phyloP scores from a whole-genome alignment of 495 filamentous ascomycete species.

The Articulospora tetracladia region DNA sequence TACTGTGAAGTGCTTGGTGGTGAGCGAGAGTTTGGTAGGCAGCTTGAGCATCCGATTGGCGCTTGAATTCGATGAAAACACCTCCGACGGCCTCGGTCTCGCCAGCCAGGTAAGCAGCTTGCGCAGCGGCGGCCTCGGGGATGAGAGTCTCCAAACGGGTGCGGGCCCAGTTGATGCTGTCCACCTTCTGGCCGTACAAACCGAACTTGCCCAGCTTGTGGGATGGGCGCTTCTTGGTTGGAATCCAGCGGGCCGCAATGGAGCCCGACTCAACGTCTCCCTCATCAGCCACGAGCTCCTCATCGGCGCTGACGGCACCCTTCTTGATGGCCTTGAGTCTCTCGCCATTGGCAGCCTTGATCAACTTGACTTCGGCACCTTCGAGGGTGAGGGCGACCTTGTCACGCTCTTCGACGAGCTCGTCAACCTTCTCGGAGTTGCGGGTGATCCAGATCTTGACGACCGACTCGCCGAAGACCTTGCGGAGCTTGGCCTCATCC shows the following conservation, averaged over 20 bases:
- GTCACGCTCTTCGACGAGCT: conserved; percentile 82
- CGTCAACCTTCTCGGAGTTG: conserved; percentile 75
- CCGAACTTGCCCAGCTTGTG: conserved; percentile 73
- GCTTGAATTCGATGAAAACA: conserved; percentile 86
- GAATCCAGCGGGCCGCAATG: conserved; percentile 70
- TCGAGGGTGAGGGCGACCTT: conserved; percentile 82
- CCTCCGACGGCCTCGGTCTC: conserved; percentile 64
- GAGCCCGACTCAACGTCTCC: conserved; percentile 65
- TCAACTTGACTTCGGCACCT: conserved; percentile 82
- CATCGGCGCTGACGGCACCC: conserved; percentile 36
- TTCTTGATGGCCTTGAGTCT: conserved; percentile 76
- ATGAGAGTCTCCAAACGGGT: conserved; percentile 75
- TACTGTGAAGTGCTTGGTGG: conserved; percentile 78
- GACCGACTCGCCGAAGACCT: conserved; percentile 76
- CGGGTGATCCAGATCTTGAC: conserved; percentile 84
- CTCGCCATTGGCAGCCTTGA: conserved; percentile 74
- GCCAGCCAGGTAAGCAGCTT: conserved; percentile 67
- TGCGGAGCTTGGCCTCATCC: conserved; percentile 65
- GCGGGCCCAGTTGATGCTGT: conserved; percentile 91
- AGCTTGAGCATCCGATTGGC: conserved; percentile 77
- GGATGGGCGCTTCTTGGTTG: conserved; percentile 77
- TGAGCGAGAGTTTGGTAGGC: conserved; percentile 85
- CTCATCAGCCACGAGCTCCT: conserved; percentile 32
- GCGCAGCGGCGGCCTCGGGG: conserved; percentile 72
- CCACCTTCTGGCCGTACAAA: conserved; percentile 87